A percentile compares a stretch with the other conserved stretches of the same genome.
Evolutionary conservation across 1,284 basidiomycete species (phyloP).

Genomic region (Ustilago cynodontis): DNA sequence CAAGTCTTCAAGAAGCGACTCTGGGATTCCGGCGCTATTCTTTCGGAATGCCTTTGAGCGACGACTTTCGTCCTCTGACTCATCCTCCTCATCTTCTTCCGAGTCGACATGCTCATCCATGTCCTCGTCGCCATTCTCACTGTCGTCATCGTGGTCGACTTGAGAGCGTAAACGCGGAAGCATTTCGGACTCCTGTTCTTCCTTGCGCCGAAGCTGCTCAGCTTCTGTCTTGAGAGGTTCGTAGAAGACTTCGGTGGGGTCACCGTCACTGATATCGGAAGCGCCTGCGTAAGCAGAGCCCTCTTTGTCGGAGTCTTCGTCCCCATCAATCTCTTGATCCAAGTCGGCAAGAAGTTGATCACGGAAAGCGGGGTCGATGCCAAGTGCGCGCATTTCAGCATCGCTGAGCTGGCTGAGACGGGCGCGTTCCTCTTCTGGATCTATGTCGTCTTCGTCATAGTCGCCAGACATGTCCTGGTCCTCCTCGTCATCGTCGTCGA

Average conservation of each 20-base stretch:
- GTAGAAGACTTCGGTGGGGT: constrained; percentile 56
- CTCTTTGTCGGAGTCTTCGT: constrained; percentile 56
- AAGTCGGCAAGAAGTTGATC: constrained; percentile 44
- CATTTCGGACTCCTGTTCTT: constrained; percentile 56
- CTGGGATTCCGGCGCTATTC: constrained; percentile 73
- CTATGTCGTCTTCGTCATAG: constrained; percentile 50
- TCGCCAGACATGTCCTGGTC: constrained; percentile 40
- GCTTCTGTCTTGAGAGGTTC: constrained; percentile 66
- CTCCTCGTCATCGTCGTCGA: constrained; percentile 38
- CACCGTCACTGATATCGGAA: constrained; percentile 64
- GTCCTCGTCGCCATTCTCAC: constrained; percentile 30
- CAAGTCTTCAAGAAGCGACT: constrained; percentile 65
- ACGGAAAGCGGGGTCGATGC: constrained; percentile 52
- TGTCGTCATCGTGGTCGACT: constrained; percentile 29
- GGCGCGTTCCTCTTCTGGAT: constrained; percentile 30
- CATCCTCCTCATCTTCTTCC: constrained; percentile 33
- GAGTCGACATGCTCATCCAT: constrained; percentile 41
- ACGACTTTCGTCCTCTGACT: constrained; percentile 71
- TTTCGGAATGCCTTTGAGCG: constrained; percentile 73
- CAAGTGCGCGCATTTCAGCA: constrained; percentile 56
- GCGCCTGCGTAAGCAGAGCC: constrained; percentile 60
- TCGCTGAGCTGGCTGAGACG: constrained; percentile 52
- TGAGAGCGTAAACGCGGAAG: constrained; percentile 46
- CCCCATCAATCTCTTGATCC: constrained; percentile 47
- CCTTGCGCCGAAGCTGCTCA: constrained; percentile 59